These are phyloP conservation scores for Epichloe sibirici DNA, from an alignment of 2,329 filamentous ascomycete species.

Conservation along the genomic window DNA sequence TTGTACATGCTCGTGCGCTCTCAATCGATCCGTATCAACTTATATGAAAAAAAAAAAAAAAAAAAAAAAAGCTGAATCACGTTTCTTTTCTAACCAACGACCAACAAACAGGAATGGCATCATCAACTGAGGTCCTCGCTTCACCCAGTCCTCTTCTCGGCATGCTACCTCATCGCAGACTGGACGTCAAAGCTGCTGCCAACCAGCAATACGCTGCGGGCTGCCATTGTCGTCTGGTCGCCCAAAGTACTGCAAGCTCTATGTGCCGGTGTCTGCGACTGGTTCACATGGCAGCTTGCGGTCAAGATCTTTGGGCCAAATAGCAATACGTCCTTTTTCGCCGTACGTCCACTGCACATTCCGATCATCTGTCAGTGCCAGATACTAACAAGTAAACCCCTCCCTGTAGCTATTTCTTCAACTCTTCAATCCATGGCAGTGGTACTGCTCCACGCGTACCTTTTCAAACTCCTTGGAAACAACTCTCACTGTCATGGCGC, in stretches of 20 bases:
- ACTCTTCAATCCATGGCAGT: slow-evolving; percentile 61
- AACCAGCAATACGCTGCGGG: slow-evolving; percentile 41
- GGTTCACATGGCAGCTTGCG: slow-evolving; percentile 77
- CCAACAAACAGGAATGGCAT: slow-evolving; percentile 84
- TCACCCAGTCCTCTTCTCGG: slow-evolving; percentile 79
- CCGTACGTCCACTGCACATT: slow-evolving; percentile 35
- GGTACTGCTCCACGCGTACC: slow-evolving; percentile 87
- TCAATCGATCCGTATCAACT: neutral
- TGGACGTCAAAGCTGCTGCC: slow-evolving; percentile 41
- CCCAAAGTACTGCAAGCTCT: slow-evolving; percentile 68
- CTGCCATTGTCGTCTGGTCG: slow-evolving; percentile 55
- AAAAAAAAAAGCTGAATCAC: neutral
- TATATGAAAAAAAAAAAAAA: neutral
- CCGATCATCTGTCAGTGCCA: neutral
- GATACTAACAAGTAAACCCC: neutral
- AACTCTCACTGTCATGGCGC: slow-evolving; percentile 67
- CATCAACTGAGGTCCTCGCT: slow-evolving; percentile 78
- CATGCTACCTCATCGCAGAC: slow-evolving; percentile 54
- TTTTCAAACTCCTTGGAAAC: slow-evolving; percentile 92
- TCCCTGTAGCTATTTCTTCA: slow-evolving; percentile 22
- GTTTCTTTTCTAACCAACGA: neutral
- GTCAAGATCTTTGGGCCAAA: slow-evolving; percentile 56
- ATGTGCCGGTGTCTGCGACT: slow-evolving; percentile 69
- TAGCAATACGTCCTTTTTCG: slow-evolving; percentile 52
- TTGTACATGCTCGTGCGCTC: slow-evolving; percentile 6